Evolutionary conservation across 2,329 filamentous ascomycete species (phyloP).

Genomic region (Fusarium virguliforme): DNA sequence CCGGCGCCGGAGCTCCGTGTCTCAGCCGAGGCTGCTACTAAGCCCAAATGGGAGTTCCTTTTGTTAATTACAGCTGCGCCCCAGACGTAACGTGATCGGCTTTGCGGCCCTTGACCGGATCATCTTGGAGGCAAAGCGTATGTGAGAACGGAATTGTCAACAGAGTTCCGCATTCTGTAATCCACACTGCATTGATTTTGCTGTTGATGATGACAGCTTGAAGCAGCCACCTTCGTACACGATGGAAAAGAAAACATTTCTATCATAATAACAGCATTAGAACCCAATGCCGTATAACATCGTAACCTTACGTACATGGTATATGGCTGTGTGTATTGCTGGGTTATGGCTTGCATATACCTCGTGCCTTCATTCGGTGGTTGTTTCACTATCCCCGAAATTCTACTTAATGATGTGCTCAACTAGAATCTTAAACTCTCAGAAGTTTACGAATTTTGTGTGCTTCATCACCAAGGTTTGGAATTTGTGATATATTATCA

Average conservation of each 20-base stretch:
- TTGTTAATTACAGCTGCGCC: neutral
- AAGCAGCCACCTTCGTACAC: neutral
- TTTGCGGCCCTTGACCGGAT: slow-evolving; percentile 4
- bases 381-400: neutral
- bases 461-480: neutral
- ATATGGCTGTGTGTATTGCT: neutral
- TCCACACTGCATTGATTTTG: neutral
- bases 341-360: neutral
- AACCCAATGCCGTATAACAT: no score
- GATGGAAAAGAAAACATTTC: neutral
- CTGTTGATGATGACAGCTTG: neutral
- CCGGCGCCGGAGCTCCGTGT: neutral
- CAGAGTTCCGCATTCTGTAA: neutral
- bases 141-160: neutral
- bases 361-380: neutral
- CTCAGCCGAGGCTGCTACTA: neutral
- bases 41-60: neutral
- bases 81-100: slow-evolving; percentile 16
- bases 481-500: neutral
- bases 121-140: neutral
- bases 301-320: neutral
- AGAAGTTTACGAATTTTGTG: neutral
- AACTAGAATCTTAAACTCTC: neutral
- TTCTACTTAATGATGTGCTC: neutral
- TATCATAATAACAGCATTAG: no score